Percentiles rank a stretch among this genome's conserved stretches.
Conservation (phyloP, 768 basidiomycete species). For the Mycena maculata region DNA sequence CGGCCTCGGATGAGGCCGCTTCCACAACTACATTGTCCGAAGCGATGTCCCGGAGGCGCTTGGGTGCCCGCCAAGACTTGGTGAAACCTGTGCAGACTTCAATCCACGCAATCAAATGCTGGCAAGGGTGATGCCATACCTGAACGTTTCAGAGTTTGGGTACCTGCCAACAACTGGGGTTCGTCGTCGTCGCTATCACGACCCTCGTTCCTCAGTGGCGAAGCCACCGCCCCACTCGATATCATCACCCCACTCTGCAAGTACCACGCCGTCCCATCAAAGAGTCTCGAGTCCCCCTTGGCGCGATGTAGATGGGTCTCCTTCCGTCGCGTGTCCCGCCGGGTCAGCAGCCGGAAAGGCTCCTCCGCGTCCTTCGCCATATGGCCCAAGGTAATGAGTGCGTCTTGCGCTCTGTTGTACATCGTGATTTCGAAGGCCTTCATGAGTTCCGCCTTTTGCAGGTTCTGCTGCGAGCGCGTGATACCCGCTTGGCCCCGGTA, state of each 20-base stretch:
- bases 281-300: background rate
- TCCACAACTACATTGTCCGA: constrained; percentile 3
- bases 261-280: background rate
- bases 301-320: background rate
- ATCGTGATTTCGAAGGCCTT: constrained; percentile 6
- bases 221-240: background rate
- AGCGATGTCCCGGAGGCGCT: constrained; percentile 16
- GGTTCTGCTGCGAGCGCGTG: constrained; percentile 10
- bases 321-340: background rate
- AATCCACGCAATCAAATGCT: no score
- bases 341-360: background rate
- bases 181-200: background rate
- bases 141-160: constrained; percentile 13
- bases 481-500: background rate
- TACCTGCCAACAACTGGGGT: constrained; percentile 13
- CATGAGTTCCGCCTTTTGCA: constrained; percentile 8
- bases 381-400: background rate
- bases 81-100: background rate
- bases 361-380: background rate
- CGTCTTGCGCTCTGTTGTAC: background rate
- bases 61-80: background rate
- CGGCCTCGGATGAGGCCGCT: constrained; percentile 3
- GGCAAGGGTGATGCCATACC: background rate
- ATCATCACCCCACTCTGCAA: background rate
- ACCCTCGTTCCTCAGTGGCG: background rate